These are phyloP conservation scores for Linaria vulgaris DNA, from an alignment of 257 asterid species.

Conservation along the genomic window DNA sequence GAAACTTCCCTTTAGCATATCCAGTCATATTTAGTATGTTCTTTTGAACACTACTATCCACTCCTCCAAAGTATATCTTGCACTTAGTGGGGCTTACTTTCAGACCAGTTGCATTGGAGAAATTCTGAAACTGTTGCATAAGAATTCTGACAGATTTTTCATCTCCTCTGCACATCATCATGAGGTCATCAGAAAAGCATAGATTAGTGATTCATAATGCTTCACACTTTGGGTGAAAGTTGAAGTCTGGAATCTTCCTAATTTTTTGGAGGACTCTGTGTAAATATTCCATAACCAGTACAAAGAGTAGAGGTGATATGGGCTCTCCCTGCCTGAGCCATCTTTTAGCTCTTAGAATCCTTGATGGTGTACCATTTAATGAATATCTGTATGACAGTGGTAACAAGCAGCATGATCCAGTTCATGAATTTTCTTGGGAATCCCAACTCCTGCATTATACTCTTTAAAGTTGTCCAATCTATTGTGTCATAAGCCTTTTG, in stretches of 20 bases:
- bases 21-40: background rate
- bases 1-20: background rate
- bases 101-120: background rate
- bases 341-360: too few species aligned
- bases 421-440: too few species aligned
- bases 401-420: background rate
- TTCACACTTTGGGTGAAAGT: background rate
- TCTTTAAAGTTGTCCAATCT: too few species aligned
- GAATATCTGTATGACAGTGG: too few species aligned
- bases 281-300: too few species aligned
- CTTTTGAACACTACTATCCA: background rate
- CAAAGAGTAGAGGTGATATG: background rate
- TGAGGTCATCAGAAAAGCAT: background rate
- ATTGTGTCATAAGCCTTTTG: too few species aligned
- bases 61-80: background rate
- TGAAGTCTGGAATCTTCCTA: background rate
- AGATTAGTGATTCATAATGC: too few species aligned
- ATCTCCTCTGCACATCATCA: background rate
- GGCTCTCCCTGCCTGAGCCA: background rate
- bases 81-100: background rate
- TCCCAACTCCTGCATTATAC: too few species aligned
- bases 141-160: background rate
- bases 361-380: too few species aligned
- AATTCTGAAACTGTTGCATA: background rate
- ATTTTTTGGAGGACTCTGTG: too few species aligned